phyloP scores from a whole-genome alignment of 2,329 filamentous ascomycete genomes.

The Thelonectria rubi region DNA sequence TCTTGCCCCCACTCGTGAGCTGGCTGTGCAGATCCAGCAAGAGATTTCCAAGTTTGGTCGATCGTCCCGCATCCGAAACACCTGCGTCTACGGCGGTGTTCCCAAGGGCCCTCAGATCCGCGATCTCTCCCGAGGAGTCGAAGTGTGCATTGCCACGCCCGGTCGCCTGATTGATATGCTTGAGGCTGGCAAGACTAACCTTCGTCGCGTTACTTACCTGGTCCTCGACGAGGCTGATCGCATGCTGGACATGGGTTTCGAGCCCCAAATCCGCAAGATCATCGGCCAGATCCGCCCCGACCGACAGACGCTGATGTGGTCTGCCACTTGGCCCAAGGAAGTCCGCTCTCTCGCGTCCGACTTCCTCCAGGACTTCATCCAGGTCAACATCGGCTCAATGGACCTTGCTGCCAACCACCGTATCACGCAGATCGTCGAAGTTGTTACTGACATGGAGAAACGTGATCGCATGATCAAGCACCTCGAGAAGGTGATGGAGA shows the following conservation, averaged over 20 bases:
- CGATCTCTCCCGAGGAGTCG: conserved; percentile 92
- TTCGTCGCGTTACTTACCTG: conserved; percentile 96
- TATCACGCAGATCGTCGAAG: conserved; percentile 97
- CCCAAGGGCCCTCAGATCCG: conserved; percentile 97
- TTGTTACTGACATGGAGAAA: conserved; percentile 96
- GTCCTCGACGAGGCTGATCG: conserved; percentile 99
- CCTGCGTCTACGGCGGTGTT: conserved; percentile 98
- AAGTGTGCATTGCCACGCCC: conserved; percentile 98
- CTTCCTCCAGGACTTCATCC: conserved; percentile 95
- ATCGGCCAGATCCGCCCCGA: conserved; percentile 97
- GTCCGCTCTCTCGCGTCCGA: conserved; percentile 90
- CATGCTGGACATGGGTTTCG: conserved; percentile 99
- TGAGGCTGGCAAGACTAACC: conserved; percentile 96
- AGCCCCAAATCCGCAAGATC: conserved; percentile 99
- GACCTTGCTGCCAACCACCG: conserved; percentile 97
- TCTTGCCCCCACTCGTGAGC: conserved; percentile 93
- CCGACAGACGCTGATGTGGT: conserved; percentile 99
- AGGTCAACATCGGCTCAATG: conserved; percentile 98
- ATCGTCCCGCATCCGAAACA: conserved; percentile 97
- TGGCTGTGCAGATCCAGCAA: conserved; percentile 97
- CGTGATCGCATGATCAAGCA: conserved; percentile 97
- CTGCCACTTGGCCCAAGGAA: conserved; percentile 98
- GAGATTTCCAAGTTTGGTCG: conserved; percentile 99
- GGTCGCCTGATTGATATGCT: conserved; percentile 99
- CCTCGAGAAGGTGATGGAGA: conserved; percentile 96